Evolutionary conservation across 768 basidiomycete genomes (phyloP), one percentile per base, ranked within the genome.

Genomic region (Sporobolomyces pararoseus): DNA sequence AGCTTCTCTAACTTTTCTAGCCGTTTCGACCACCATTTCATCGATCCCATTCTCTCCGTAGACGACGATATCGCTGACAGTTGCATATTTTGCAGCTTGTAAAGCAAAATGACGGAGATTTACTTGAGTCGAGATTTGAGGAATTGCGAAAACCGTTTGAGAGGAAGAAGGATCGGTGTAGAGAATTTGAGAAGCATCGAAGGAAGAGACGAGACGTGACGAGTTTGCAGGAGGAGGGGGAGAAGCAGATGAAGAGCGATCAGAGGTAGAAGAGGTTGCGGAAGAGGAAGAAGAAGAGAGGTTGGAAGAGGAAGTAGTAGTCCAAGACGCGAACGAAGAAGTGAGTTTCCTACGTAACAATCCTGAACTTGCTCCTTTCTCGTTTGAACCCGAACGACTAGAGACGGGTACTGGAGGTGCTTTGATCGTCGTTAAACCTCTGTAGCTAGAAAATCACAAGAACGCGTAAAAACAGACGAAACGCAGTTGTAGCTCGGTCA

Each of bases 1-100:
- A 50, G 71, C 68, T 52, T 66, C 66, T 47, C 55, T 63, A 23
- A 53, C 74, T 70, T 49, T 74, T 34, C 53, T 58, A 31, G 67
- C 76, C 63, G 71, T 70, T 47, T 68, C 71, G 39, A 75, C 58
- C 23, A 63, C 68, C 23, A 60, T 39, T 55, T 69, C 59, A 34
- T 60, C 66, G 50, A 86, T 76, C 0, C 88, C 84, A n/a, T 82
- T 76, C 29, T 83, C 82, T 12, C 89, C 91, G 79, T 93, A 94
- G 32, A 95, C 81, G 71, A 93, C 87, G 44, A 95, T 86, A 75
- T 95, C 92, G 52, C 90, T 91, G n/a, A 95, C 82, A 10, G 90
- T 88, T 2, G 88, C 87, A 75, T 90, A 91, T 66, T 93, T 88
- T 51, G 89, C 88, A 74, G 89, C 85, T 79, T 94, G 92, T 68